Conservation (phyloP, 345 rosid species). For the Cardamine occulta region DNA sequence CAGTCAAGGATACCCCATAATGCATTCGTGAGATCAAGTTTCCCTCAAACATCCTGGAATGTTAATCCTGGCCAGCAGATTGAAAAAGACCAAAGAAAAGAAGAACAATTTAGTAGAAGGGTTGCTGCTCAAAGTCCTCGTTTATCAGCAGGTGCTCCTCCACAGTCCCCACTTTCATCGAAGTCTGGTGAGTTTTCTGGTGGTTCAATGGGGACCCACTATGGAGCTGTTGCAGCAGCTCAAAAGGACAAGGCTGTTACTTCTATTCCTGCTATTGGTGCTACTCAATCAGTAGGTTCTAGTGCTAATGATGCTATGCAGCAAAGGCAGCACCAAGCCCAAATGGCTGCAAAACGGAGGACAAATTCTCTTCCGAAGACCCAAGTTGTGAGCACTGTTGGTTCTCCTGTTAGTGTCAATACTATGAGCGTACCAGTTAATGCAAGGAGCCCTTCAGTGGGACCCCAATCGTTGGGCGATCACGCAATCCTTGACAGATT, state of each 20-base stretch:
- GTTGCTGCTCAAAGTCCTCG: constrained; percentile 87
- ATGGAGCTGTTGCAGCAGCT: constrained; percentile 69
- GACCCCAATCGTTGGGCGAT: constrained; percentile 71
- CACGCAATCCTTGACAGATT: constrained; percentile 76
- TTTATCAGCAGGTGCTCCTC: constrained; percentile 72
- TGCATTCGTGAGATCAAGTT: constrained; percentile 56
- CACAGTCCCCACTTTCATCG: constrained; percentile 92
- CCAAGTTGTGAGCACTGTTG: constrained; percentile 77
- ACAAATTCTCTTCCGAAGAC: constrained; percentile 79
- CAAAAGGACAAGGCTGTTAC: constrained; percentile 79
- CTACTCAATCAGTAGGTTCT: constrained; percentile 69
- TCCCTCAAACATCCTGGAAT: constrained; percentile 72
- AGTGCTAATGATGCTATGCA: constrained; percentile 85
- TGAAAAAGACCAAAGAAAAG: constrained; percentile 71
- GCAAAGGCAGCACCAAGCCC: constrained; percentile 75
- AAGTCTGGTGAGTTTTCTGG: constrained; percentile 96
- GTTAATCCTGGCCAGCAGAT: constrained; percentile 62
- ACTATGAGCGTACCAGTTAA: constrained; percentile 64
- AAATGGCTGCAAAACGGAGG: constrained; percentile 64
- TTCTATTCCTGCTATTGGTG: constrained; percentile 69
- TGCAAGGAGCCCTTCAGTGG: constrained; percentile 82
- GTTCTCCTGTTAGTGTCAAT: constrained; percentile 93
- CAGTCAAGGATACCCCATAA: constrained; percentile 68
- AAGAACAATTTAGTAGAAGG: constrained; percentile 77
- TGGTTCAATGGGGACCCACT: constrained; percentile 81